phyloP scores from a whole-genome alignment of 441 rosid genomes.

The Arabidopsis hybrid region DNA sequence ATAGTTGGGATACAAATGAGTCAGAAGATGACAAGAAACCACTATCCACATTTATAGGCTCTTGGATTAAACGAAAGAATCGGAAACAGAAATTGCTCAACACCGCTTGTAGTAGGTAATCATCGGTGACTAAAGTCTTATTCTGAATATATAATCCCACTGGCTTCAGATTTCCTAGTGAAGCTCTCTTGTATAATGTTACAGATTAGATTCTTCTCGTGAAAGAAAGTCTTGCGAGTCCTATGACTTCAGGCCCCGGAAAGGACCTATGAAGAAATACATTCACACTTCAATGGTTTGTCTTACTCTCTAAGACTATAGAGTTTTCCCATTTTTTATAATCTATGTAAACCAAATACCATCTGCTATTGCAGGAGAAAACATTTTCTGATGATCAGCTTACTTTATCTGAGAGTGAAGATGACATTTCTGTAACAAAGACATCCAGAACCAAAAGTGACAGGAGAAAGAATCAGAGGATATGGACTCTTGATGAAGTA shows the following conservation, averaged over 20 bases:
- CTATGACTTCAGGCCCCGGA: constrained; percentile 49
- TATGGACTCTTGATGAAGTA: constrained; percentile 90
- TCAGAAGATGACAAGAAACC: constrained; percentile 60
- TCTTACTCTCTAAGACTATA: constrained; percentile 6
- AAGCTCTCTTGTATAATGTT: constrained; percentile 36
- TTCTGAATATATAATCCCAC: constrained; percentile 44
- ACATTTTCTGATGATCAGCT: constrained; percentile 53
- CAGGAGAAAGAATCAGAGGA: constrained; percentile 85
- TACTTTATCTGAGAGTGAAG: constrained; percentile 65
- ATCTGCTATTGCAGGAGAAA: constrained; percentile 46
- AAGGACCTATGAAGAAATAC: constrained; percentile 53
- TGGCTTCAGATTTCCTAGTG: constrained; percentile 42
- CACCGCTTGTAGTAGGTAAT: constrained; percentile 53
- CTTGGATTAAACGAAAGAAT: constrained; percentile 54
- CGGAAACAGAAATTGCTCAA: constrained; percentile 58
- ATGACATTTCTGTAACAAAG: constrained; percentile 46
- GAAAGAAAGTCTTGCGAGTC: constrained; percentile 42
- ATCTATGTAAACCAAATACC: constrained; percentile 7
- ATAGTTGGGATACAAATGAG: constrained; percentile 34
- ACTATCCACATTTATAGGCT: constrained; percentile 48
- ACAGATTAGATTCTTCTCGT: constrained; percentile 41
- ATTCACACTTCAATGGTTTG: constrained; percentile 48
- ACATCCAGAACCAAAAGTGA: constrained; percentile 53
- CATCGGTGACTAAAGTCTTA: constrained; percentile 37
- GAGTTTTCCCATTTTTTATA: not conserved